These are phyloP conservation scores for Penicillium mononematosum DNA, from an alignment of 495 filamentous ascomycete species.

Conservation along the genomic window DNA sequence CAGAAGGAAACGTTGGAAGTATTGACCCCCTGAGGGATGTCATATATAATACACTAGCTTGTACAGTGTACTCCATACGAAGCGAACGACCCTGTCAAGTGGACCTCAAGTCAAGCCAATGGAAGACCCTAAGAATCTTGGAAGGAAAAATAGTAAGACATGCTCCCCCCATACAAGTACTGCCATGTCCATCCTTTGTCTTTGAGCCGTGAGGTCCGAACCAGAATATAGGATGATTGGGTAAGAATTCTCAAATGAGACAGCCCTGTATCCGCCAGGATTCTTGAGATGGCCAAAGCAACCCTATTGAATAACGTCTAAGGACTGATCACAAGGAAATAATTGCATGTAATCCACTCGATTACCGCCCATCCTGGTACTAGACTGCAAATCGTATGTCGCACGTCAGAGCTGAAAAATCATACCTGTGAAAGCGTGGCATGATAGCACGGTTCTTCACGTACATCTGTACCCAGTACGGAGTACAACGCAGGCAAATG, in stretches of 20 bases:
- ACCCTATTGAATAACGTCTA: not conserved
- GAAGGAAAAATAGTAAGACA: slow-evolving; percentile 28
- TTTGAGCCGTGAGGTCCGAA: slow-evolving; percentile 1
- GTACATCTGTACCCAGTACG: not conserved
- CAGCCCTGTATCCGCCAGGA: not conserved
- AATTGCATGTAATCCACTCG: not conserved
- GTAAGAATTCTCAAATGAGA: not conserved
- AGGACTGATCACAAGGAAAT: not conserved
- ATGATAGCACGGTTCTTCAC: not conserved
- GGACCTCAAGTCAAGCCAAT: slow-evolving; percentile 31
- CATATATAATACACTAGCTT: slow-evolving; percentile 8
- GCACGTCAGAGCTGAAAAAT: slow-evolving; percentile 1
- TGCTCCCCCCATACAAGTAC: not conserved
- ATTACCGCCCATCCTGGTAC: not conserved
- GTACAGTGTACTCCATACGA: not conserved
- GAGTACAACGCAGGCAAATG: not conserved
- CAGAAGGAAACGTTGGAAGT: slow-evolving; percentile 9
- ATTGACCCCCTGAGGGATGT: slow-evolving; percentile 1
- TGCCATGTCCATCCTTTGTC: slow-evolving; percentile 2
- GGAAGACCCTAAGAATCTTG: slow-evolving; percentile 33
- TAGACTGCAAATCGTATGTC: not conserved
- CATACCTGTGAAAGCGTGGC: not conserved
- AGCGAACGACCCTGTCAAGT: slow-evolving; percentile 29
- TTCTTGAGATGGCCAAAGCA: not conserved
- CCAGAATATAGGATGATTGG: not conserved